Base-by-base conservation (phyloP, 2,329 filamentous ascomycete genomes). In the Juglanconis sp. region DNA sequence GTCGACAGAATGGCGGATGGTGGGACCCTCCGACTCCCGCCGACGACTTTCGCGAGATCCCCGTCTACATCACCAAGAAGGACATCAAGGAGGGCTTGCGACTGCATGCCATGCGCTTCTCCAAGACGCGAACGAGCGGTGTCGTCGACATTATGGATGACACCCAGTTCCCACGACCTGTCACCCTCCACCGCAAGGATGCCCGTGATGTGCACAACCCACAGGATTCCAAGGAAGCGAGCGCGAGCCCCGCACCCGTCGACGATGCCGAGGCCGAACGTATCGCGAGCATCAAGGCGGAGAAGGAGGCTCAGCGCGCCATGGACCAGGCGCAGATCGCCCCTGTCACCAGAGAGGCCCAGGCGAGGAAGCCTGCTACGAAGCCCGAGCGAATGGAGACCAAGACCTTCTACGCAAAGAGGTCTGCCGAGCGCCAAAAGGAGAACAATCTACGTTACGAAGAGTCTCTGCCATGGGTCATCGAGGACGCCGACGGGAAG, bases 401-500 rank as follows among this genome's bases (percentile, higher is more conserved):
- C 1, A 91, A 92, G 68, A 90, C 96, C 30, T 92, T 91, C 70
- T 87, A 91, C 66, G 85, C 89, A n/a, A 90, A 96, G 60, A 83
- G 84, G 57, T 82, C 83, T 5, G 92, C 93, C 69, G 92, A 94
- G 69, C 94, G 76, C 78, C 95, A 83, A 81, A 96, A 82, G 78
- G 82, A 87, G 60, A 80, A 81, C 0, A 84, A 86, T 59, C 86
- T 86, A 76, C 89, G 93, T 64, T 99, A 98, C 66, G 95, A 98
- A 72, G 95, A 99, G 73, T 92, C 94, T 4, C 79, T 97, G 53
- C 95, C 95, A 5, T 99, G 95, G 95, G 93, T 97, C 72, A 76
- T 99, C 40, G 95, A 99, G 72, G 95, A 99, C 72, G 96, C 93
- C 46, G 94, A 99, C 69, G 92, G 92, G 65, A 96, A 94, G 73